Base-by-base conservation (phyloP, 495 filamentous ascomycete species). In the Penicillium coffeae region DNA sequence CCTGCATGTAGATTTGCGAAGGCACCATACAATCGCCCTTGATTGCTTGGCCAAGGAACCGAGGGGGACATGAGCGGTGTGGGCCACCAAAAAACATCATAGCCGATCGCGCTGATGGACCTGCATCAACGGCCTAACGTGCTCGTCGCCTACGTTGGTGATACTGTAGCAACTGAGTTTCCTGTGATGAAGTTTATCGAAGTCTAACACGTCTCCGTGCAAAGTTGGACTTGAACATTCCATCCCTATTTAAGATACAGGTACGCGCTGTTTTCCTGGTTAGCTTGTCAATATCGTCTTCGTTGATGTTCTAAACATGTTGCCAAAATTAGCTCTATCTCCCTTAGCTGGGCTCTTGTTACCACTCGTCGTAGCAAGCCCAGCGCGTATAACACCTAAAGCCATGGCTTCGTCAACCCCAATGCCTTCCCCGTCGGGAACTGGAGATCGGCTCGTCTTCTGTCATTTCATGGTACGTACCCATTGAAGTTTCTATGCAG, bases 381-480 rank as follows among this genome's bases (percentile, higher is more conserved):
- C 44, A 18, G 10, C 9, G 14, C 13, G 9, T 3, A 19, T 3
- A 5, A 8, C n/a, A 10, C 14, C 22, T 12, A 34, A 37, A n/a
- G 22, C 38, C 10, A 18, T 32, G 21, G 10, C 34, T 18, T 30
- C 50, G 10, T 40, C 35, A 3, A 15, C 16, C 14, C n/a, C 6
- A n/a, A n/a, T n/a, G n/a, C 15, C n/a, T 21, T 13, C 18, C 47
- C 20, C 40, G 8, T 34, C 36, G 6, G 49, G 45, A n/a, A 35
- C 32, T 12, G 45, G 46, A 13, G 60, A 71, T 10, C 62, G 49
- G 22, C 60, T 82, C 21, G 79, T 82, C 5, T 82, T 84, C 55
- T 71, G 67, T 48, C 80, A 83, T 57, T 84, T 82, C 58, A 81
- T 82, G 75, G 79, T 80, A 56, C 50, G 73, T 27, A 38, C 9